A percentile compares a stretch with the other conserved stretches of the same genome.
phyloP scores from a whole-genome alignment of 192 early-diverging fungal species.

The Coemansia pectinata region DNA sequence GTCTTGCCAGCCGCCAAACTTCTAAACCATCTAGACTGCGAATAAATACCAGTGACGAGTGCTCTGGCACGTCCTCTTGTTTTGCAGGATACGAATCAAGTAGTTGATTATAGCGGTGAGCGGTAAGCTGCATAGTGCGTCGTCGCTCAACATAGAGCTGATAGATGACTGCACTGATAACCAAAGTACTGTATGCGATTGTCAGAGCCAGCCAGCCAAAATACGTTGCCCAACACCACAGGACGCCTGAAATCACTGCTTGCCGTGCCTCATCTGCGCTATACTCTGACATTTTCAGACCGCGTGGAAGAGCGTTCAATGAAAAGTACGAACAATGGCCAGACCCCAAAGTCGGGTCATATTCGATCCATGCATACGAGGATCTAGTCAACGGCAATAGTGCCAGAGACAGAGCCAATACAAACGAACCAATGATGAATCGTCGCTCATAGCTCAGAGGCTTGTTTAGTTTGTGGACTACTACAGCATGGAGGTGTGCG shows the following conservation, averaged over 20 bases:
- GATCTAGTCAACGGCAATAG: constrained; percentile 23
- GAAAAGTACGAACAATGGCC: constrained; percentile 49
- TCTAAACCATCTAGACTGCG: constrained; percentile 10
- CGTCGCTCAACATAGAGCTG: constrained; percentile 16
- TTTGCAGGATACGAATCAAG: background rate
- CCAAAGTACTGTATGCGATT: constrained; percentile 15
- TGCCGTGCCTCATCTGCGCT: constrained; percentile 6
- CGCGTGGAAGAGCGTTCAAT: constrained; percentile 18
- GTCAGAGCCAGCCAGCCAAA: constrained; percentile 42
- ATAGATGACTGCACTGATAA: constrained; percentile 21
- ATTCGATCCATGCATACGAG: constrained; percentile 36
- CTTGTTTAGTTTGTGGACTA: constrained; percentile 16
- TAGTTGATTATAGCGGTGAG: constrained; percentile 9
- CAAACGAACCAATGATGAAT: constrained; percentile 21
- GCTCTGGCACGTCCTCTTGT: background rate
- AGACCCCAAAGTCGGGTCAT: constrained; percentile 33
- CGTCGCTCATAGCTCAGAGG: constrained; percentile 22
- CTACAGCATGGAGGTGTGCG: constrained; percentile 23
- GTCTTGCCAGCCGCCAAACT: constrained; percentile 24
- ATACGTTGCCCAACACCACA: constrained; percentile 40
- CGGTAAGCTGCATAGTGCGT: constrained; percentile 8
- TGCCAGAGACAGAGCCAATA: constrained; percentile 20
- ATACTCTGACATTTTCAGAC: background rate
- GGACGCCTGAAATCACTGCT: constrained; percentile 23
- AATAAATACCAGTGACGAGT: constrained; percentile 16